Conservation (phyloP, 495 filamentous ascomycete species). For the Neurospora sp. region DNA sequence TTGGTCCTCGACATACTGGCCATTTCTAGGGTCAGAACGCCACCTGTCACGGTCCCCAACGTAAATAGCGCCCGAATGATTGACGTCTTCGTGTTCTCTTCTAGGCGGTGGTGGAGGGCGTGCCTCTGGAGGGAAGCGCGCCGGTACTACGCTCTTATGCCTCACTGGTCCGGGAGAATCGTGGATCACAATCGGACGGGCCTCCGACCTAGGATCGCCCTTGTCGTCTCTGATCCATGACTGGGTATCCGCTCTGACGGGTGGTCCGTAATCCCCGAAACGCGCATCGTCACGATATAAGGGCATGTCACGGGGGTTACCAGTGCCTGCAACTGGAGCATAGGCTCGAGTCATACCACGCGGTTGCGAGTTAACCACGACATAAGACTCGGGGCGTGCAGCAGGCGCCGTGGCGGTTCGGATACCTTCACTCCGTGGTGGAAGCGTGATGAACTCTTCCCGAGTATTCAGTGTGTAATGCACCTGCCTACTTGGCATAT, state of each 20-base stretch:
- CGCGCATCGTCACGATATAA: slow-evolving; percentile 4
- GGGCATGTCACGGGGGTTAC: background rate
- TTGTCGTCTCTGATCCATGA: slow-evolving; percentile 16
- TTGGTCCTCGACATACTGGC: slow-evolving; percentile 4
- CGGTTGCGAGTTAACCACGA: slow-evolving; percentile 2
- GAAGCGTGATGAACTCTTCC: slow-evolving; percentile 17
- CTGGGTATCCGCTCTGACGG: slow-evolving; percentile 8
- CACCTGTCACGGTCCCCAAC: slow-evolving; percentile 1
- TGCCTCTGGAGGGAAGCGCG: background rate
- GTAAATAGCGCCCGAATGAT: background rate
- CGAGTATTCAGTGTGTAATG: background rate
- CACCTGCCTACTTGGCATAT: background rate
- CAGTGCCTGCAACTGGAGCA: background rate
- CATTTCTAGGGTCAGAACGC: background rate
- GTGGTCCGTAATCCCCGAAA: background rate
- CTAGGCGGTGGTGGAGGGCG: background rate
- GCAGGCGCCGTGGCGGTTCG: background rate
- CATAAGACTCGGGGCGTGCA: background rate
- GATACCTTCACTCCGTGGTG: slow-evolving; percentile 8
- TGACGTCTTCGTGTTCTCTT: background rate
- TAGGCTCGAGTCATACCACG: background rate
- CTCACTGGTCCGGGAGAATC: slow-evolving; percentile 3
- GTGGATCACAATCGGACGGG: slow-evolving; percentile 17
- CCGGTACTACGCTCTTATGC: background rate
- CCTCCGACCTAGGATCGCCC: slow-evolving; percentile 13